Evolutionary conservation across 371 early-diverging fungal species (phyloP).

Genomic region (Synchytrium microbalum): DNA sequence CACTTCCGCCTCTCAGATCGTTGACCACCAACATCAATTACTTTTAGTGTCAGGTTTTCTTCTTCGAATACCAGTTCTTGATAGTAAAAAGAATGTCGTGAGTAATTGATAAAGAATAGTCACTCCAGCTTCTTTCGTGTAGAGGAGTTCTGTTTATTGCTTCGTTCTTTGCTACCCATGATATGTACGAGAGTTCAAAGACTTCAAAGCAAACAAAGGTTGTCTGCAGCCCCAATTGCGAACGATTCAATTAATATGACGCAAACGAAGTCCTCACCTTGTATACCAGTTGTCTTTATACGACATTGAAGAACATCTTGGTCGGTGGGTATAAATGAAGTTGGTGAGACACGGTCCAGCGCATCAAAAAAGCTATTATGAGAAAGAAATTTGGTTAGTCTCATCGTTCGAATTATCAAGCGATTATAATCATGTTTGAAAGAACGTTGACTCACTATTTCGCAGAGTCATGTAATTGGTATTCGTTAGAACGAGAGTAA

Average conservation of each 20-base stretch:
- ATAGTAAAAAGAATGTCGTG: not conserved
- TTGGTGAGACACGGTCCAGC: constrained; percentile 74
- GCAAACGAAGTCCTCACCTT: not conserved
- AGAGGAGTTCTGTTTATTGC: no score
- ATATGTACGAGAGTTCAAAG: no score
- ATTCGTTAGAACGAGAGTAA: constrained; percentile 75
- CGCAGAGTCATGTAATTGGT: constrained; percentile 85
- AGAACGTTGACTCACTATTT: constrained; percentile 58
- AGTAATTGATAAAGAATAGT: no score
- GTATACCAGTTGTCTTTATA: constrained; percentile 73
- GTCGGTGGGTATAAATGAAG: constrained; percentile 75
- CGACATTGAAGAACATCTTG: constrained; percentile 72
- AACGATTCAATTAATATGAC: no score
- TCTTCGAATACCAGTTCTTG: constrained; percentile 78
- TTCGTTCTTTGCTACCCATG: no score
- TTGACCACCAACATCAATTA: constrained; percentile 97
- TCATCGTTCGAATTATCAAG: not conserved
- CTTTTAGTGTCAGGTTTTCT: constrained; percentile 65
- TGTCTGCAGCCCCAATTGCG: no score
- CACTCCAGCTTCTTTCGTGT: no score
- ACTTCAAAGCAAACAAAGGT: no score
- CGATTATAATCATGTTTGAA: not conserved
- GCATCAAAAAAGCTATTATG: constrained; percentile 71
- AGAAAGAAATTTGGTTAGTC: not conserved
- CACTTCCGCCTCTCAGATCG: constrained; percentile 44